These are phyloP conservation scores for Microcos paniculata DNA, from an alignment of 345 rosid species.

Conservation along the genomic window DNA sequence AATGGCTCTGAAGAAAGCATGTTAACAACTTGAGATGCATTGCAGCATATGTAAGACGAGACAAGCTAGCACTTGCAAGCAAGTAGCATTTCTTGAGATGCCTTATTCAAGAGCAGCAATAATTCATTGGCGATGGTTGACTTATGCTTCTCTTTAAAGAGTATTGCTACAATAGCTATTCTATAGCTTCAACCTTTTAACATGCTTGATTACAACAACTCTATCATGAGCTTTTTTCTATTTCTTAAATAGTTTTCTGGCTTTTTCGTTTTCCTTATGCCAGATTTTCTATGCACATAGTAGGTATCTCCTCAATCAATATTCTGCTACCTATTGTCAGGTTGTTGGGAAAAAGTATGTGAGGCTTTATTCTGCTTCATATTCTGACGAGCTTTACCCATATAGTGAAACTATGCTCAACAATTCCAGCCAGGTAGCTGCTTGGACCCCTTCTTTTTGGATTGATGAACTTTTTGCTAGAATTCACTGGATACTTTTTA, in stretches of 20 bases:
- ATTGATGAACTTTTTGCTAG: background rate
- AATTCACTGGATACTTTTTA: background rate
- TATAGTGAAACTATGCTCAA: constrained; percentile 79
- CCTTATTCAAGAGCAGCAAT: background rate
- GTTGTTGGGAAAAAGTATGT: constrained; percentile 92
- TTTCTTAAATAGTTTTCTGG: background rate
- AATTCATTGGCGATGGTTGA: background rate
- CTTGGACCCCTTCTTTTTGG: background rate
- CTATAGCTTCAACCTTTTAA: background rate
- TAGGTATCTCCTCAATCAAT: constrained; percentile 14
- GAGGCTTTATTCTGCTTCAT: constrained; percentile 73
- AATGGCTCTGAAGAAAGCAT: background rate
- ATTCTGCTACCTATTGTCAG: constrained; percentile 36
- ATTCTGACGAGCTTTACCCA: constrained; percentile 80
- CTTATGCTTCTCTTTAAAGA: background rate
- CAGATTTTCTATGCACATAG: background rate
- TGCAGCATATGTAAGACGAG: too few species aligned
- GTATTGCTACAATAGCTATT: background rate
- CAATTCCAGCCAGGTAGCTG: constrained; percentile 89
- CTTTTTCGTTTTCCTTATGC: background rate
- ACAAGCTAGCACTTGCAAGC: background rate
- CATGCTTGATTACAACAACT: background rate
- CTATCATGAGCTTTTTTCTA: background rate
- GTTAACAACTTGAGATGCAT: too few species aligned
- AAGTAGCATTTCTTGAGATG: background rate